Percentiles rank a stretch among this genome's conserved stretches.
phyloP scores from a whole-genome alignment of 345 rosid species.

The Pugionium cornutum region DNA sequence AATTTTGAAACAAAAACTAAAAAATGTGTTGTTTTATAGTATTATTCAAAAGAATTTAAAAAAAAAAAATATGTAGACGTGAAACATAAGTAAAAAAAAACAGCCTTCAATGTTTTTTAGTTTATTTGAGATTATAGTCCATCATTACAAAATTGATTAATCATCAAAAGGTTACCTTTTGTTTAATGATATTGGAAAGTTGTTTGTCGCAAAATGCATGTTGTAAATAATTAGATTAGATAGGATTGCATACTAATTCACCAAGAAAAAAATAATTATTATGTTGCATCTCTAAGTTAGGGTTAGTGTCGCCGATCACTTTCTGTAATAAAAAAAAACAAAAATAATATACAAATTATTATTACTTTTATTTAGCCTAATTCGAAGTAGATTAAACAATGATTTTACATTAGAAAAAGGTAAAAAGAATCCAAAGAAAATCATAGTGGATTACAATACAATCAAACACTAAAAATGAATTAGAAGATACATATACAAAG shows the following conservation, averaged over 20 bases:
- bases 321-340: neutral
- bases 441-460: neutral
- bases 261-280: neutral
- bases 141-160: conserved; percentile 18
- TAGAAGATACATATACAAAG: conserved; percentile 1
- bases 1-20: too few relatives aligned
- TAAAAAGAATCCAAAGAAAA: conserved; percentile 18
- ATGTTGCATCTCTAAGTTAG: conserved; percentile 20
- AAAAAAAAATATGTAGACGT: neutral
- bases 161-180: conserved; percentile 20
- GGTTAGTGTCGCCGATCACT: conserved; percentile 16
- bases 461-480: neutral
- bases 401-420: conserved; percentile 17
- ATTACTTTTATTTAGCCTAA: conserved; percentile 6
- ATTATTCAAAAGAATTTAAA: neutral
- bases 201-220: conserved; percentile 19
- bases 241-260: neutral
- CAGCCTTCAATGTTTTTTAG: too few relatives aligned
- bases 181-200: neutral
- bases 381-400: conserved; percentile 14
- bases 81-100: neutral
- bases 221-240: neutral
- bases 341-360: neutral
- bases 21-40: too few relatives aligned
- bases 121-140: neutral